phyloP scores from a whole-genome alignment of 225 moss, liverwort and hornwort genomes.

The Antitrichia curtipendula region DNA sequence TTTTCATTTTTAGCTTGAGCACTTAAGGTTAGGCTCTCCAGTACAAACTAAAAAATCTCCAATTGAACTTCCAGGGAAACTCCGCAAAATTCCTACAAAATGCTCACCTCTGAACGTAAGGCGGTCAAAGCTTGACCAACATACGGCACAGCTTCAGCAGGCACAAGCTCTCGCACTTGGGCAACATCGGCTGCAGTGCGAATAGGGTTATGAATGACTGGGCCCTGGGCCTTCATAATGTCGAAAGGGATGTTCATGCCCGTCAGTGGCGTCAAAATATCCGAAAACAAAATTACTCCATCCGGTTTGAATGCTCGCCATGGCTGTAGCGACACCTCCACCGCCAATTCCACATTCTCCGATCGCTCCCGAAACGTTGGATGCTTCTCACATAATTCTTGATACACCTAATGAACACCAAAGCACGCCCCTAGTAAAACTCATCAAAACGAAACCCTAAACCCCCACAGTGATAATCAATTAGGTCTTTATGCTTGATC shows the following conservation, averaged over 20 bases:
- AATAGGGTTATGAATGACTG: conserved; percentile 75
- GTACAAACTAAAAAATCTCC: neutral
- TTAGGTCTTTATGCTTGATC: neutral
- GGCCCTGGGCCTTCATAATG: conserved; percentile 79
- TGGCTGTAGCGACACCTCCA: conserved; percentile 94
- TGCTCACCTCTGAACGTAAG: conserved; percentile 59
- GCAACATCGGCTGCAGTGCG: conserved; percentile 61
- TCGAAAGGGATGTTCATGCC: conserved; percentile 98
- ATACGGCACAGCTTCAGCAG: conserved; percentile 81
- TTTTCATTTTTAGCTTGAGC: neutral
- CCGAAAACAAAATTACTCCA: conserved; percentile 97
- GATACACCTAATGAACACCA: conserved; percentile 48
- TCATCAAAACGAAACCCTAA: neutral
- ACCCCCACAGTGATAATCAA: neutral
- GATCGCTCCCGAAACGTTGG: conserved; percentile 93
- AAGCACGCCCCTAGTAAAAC: neutral
- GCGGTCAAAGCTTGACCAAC: conserved; percentile 76
- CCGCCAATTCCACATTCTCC: conserved; percentile 90
- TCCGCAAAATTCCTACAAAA: neutral
- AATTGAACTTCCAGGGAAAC: neutral
- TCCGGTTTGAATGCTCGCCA: conserved; percentile 92
- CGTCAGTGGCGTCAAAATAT: conserved; percentile 88
- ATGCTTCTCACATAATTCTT: conserved; percentile 76
- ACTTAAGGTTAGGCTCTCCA: neutral
- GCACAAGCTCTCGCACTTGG: conserved; percentile 73